Evolutionary conservation across 805 yeast genomes (phyloP).

Genomic region (Starmera amethionina): DNA sequence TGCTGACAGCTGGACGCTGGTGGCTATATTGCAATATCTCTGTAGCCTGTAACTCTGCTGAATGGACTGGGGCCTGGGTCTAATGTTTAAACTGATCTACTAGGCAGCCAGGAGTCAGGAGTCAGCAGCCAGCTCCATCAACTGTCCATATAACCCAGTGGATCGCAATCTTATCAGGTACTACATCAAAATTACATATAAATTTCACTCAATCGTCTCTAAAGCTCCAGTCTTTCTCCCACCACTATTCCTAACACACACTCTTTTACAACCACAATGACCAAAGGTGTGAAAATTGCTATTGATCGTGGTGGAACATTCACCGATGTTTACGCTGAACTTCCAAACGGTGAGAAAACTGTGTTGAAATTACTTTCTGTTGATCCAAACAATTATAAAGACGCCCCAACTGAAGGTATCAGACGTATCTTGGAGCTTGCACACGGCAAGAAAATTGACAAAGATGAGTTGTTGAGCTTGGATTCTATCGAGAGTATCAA

Average conservation of each 20-base stretch:
- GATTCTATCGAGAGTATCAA: conserved; percentile 26
- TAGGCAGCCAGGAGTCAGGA: no score
- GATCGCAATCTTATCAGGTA: no score
- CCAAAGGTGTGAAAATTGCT: conserved; percentile 1
- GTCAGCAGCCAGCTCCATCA: no score
- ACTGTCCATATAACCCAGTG: no score
- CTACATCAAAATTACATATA: no score
- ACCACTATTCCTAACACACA: neutral
- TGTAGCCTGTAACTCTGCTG: no score
- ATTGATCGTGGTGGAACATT: conserved; percentile 31
- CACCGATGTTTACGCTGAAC: conserved; percentile 37
- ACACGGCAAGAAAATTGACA: conserved; percentile 19
- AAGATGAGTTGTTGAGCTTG: conserved; percentile 15
- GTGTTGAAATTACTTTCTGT: conserved; percentile 34
- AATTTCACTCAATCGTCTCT: no score
- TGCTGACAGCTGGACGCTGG: no score
- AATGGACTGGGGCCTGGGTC: no score
- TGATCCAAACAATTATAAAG: conserved; percentile 32
- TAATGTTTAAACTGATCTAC: no score
- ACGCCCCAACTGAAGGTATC: conserved; percentile 39
- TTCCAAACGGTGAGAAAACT: conserved; percentile 22
- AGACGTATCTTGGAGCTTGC: conserved; percentile 26
- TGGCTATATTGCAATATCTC: no score
- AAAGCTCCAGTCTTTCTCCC: no score
- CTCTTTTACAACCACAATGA: neutral